A percentile compares a stretch with the other conserved stretches of the same genome.
These are phyloP conservation scores for Colletotrichum graminicola DNA, from an alignment of 2,329 filamentous ascomycete genomes.

Conservation along the genomic window DNA sequence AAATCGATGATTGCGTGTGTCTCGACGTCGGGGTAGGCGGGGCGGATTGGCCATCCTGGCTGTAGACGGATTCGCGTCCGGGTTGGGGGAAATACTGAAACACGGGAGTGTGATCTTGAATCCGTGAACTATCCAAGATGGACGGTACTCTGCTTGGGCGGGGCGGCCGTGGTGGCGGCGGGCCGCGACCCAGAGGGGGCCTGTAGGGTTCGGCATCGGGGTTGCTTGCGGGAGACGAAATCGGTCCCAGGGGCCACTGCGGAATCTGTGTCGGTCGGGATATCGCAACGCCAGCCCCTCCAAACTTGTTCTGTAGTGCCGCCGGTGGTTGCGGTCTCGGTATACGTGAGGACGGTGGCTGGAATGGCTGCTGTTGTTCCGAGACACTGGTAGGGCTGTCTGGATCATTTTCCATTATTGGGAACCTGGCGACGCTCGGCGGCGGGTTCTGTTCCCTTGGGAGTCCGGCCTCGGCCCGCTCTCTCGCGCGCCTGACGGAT, in stretches of 20 bases:
- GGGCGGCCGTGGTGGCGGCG: slow-evolving; percentile 69
- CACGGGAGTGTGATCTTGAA: slow-evolving; percentile 68
- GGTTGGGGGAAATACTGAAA: slow-evolving; percentile 61
- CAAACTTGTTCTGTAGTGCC: slow-evolving; percentile 53
- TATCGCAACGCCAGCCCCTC: slow-evolving; percentile 60
- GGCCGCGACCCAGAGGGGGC: slow-evolving; percentile 62
- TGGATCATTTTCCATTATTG: slow-evolving; percentile 37
- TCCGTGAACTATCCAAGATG: slow-evolving; percentile 66
- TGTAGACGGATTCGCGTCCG: slow-evolving; percentile 51
- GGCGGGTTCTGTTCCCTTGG: slow-evolving; percentile 45
- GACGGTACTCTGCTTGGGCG: slow-evolving; percentile 72
- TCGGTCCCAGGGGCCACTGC: slow-evolving; percentile 66
- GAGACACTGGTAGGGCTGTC: slow-evolving; percentile 41
- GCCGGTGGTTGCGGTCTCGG: slow-evolving; percentile 51
- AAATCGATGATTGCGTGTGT: slow-evolving; percentile 66
- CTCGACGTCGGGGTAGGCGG: slow-evolving; percentile 63
- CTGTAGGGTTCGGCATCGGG: slow-evolving; percentile 59
- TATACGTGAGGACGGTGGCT: slow-evolving; percentile 44
- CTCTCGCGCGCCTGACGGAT: slow-evolving; percentile 67
- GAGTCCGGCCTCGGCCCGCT: slow-evolving; percentile 61
- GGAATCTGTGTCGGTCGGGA: slow-evolving; percentile 65
- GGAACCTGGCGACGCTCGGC: slow-evolving; percentile 47
- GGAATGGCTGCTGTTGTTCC: slow-evolving; percentile 44
- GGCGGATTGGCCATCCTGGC: slow-evolving; percentile 54
- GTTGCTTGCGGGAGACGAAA: slow-evolving; percentile 50